These are phyloP conservation scores for Neurospora sp. DNA, from an alignment of 495 filamentous ascomycete genomes.

Conservation along the genomic window DNA sequence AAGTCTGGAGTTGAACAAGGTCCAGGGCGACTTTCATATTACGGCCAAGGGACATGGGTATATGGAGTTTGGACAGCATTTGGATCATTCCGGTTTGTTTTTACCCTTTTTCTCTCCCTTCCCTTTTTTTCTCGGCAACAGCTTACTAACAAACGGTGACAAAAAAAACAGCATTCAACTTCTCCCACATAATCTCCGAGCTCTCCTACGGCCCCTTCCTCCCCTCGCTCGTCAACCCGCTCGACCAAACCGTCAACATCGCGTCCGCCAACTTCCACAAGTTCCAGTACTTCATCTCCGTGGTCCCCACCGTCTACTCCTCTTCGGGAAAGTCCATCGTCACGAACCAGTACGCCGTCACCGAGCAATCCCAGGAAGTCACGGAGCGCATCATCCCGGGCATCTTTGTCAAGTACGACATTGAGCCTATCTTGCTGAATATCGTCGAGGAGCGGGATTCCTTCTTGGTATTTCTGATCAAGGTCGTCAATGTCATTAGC, in stretches of 20 bases:
- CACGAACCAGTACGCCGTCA: constrained; percentile 98
- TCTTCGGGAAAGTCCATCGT: constrained; percentile 55
- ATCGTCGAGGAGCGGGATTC: constrained; percentile 73
- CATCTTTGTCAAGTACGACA: constrained; percentile 98
- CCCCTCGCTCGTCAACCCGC: constrained; percentile 84
- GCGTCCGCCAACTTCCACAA: constrained; percentile 75
- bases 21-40: constrained; percentile 97
- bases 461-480: constrained; percentile 62
- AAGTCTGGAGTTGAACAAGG: constrained; percentile 83
- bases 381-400: constrained; percentile 68
- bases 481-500: constrained; percentile 54
- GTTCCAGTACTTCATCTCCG: constrained; percentile 95
- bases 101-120: neutral
- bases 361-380: constrained; percentile 62
- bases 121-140: neutral
- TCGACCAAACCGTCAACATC: constrained; percentile 76
- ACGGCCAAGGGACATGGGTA: constrained; percentile 95
- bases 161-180: constrained; percentile 68
- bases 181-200: constrained; percentile 93
- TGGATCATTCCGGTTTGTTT: constrained; percentile 67
- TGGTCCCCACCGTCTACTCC: constrained; percentile 93
- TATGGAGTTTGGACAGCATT: constrained; percentile 62
- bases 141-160: neutral
- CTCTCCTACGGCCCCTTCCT: constrained; percentile 95
- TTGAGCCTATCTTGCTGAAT: constrained; percentile 85